Evolutionary conservation across 768 basidiomycete genomes (phyloP), one percentile per base, ranked within the genome.

Genomic region (Tricholoma sp.): DNA sequence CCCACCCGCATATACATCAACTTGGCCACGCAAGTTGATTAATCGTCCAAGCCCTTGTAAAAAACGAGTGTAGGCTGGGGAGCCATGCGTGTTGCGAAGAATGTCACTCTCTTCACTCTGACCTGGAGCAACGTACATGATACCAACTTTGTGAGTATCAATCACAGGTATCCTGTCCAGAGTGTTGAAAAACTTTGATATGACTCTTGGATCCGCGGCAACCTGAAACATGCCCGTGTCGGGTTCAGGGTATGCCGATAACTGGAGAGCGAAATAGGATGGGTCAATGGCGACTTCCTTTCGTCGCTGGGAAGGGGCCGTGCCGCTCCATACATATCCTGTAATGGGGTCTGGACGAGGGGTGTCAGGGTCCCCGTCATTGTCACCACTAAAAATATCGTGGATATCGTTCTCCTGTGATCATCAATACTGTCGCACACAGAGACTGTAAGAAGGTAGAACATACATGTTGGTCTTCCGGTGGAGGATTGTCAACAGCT

Each of bases 121-220:
- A 1, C 92, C 93, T 4, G 93, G 91, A 0, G 89, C 95, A 46
- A 94, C 96, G 64, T 98, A 99, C 74, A 99, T 80, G 56, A 99
- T 89, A 3, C 93, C 97, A 34, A 98, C 88, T 71, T 97, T 96
- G 72, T 98, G 93, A 0, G 91, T 94, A 71, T 99, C 97, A 59
- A 99, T 95, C 63, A 98, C 94, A 0, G 94, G 95, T 41, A 90
- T 88, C 43, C 82, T 76, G 63, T 97, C 94, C 46, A 98, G 79
- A 6, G 79, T 79, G 22, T 79, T 76, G 60, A 94, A 75, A 58
- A 87, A 83, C 24, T 79, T 74, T 3, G 81, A 72, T 37, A 90
- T 78, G 12, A 73, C 70, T 1, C 84, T 75, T 9, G 82, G 74
- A 49, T 86, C 81, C 4, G 76, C 68, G 4, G 86, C 73, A 10